These are phyloP conservation scores for Emmonsiellopsis sp. DNA, from an alignment of 2,329 filamentous ascomycete genomes.

Conservation along the genomic window DNA sequence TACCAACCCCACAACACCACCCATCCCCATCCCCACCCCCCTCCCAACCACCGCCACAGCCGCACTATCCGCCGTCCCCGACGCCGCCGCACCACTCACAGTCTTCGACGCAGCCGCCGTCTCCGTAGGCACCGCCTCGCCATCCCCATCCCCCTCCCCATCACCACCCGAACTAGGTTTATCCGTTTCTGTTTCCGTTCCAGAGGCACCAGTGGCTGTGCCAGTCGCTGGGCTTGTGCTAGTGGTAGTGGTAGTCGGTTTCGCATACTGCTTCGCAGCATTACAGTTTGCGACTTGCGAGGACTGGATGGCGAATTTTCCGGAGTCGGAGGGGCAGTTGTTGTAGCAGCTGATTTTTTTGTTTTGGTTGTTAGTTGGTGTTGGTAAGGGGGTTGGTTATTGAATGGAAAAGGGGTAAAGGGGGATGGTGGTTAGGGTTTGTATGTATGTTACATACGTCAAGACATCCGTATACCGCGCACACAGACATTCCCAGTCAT, in stretches of 20 bases:
- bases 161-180: too few species aligned
- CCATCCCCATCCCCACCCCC: not conserved
- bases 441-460: conserved; percentile 28
- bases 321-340: conserved; percentile 49
- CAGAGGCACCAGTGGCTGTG: not conserved
- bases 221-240: not conserved
- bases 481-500: conserved; percentile 52
- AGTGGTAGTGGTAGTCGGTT: not conserved
- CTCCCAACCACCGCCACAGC: not conserved
- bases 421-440: not conserved
- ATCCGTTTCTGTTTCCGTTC: not conserved
- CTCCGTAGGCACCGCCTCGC: too few species aligned
- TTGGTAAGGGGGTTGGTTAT: not conserved
- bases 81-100: not conserved
- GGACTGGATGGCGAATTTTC: conserved; percentile 25
- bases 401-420: not conserved
- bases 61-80: not conserved
- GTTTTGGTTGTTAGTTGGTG: conserved; percentile 7
- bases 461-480: conserved; percentile 44
- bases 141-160: too few species aligned
- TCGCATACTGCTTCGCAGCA: conserved; percentile 21
- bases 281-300: conserved; percentile 30
- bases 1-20: not conserved
- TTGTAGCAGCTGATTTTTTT: conserved; percentile 46
- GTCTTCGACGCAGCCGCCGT: not conserved